Conservation (phyloP, 75 land plant species). For the Cupressus sempervirens region DNA sequence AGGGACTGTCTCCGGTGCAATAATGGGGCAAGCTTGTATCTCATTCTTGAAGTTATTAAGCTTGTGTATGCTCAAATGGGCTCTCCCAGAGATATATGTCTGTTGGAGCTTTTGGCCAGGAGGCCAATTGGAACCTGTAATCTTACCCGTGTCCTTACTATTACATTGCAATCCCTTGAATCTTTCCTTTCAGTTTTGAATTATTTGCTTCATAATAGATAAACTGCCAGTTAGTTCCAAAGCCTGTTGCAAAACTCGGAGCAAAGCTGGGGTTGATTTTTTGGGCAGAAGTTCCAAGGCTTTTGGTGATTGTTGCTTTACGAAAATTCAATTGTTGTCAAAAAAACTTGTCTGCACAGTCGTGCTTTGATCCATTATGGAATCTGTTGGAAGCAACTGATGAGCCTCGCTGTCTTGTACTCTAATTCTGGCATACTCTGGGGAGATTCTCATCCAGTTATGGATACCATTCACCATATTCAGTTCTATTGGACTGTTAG, state of each 20-base stretch:
- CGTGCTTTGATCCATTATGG: constrained; percentile 26
- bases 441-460: too few relatives aligned
- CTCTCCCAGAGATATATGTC: background rate
- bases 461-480: too few relatives aligned
- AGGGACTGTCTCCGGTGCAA: background rate
- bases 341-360: too few relatives aligned
- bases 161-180: background rate
- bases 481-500: too few relatives aligned
- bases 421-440: too few relatives aligned
- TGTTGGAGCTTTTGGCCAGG: background rate
- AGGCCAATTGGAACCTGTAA: background rate
- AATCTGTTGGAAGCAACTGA: constrained; percentile 21
- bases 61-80: background rate
- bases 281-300: too few relatives aligned
- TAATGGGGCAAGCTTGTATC: background rate
- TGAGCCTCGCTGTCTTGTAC: too few relatives aligned
- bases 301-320: too few relatives aligned
- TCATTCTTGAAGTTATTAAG: background rate
- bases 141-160: background rate
- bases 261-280: too few relatives aligned
- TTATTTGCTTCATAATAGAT: background rate
- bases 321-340: too few relatives aligned
- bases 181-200: background rate
- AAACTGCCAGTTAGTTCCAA: too few relatives aligned
- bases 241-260: too few relatives aligned